Evolutionary conservation across 495 filamentous ascomycete species (phyloP).

Genomic region (Pseudevernia furfuracea): DNA sequence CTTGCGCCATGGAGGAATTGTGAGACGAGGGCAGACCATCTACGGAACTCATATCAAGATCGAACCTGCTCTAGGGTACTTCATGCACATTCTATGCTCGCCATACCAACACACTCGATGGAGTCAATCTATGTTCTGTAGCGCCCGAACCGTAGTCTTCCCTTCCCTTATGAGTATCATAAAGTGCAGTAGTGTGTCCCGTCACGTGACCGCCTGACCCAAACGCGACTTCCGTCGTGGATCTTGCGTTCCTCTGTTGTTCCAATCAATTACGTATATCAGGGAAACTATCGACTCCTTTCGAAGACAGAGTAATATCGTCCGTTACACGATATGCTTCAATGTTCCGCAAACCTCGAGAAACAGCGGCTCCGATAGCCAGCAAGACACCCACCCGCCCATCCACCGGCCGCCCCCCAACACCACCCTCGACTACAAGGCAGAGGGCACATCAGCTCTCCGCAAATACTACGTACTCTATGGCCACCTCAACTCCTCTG

Average conservation of each 20-base stretch:
- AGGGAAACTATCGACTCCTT: neutral
- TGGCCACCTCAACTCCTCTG: conserved; percentile 86
- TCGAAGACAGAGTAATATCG: too few relatives aligned
- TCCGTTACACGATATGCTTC: neutral
- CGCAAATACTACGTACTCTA: conserved; percentile 44
- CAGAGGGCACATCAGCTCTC: conserved; percentile 27
- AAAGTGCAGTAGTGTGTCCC: neutral
- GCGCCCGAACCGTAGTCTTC: neutral
- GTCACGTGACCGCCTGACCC: conserved; percentile 13
- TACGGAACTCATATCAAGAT: neutral
- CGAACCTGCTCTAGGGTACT: neutral
- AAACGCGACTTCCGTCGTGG: conserved; percentile 14
- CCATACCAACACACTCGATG: neutral
- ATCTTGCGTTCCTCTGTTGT: neutral
- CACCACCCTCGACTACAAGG: conserved; percentile 28
- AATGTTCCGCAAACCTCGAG: conserved; percentile 29
- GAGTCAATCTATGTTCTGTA: too few relatives aligned
- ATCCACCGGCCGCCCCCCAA: conserved; percentile 27
- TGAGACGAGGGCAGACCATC: neutral
- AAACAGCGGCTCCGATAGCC: conserved; percentile 7
- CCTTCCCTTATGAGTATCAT: neutral
- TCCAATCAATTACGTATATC: neutral
- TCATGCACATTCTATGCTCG: neutral
- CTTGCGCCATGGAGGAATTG: neutral
- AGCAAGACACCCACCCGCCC: conserved; percentile 11